These are phyloP conservation scores for Aspergillus sergii DNA, from an alignment of 2,329 filamentous ascomycete species.

Conservation along the genomic window DNA sequence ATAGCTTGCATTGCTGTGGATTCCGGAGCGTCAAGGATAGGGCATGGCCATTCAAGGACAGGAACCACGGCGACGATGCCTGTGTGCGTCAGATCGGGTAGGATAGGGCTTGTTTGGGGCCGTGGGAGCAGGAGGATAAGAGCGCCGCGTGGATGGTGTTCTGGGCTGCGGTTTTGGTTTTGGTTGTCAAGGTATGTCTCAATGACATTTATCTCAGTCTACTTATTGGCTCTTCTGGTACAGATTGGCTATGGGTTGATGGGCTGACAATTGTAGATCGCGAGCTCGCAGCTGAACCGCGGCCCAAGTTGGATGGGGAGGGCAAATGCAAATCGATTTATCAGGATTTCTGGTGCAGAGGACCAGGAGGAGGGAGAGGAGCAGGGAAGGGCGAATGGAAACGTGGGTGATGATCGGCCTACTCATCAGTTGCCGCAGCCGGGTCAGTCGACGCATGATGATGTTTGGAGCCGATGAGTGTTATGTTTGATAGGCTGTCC, in stretches of 20 bases:
- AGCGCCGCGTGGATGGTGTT: constrained; percentile 33
- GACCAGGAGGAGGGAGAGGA: neutral
- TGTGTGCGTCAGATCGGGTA: constrained; percentile 38
- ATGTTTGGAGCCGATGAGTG: neutral
- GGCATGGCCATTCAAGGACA: constrained; percentile 43
- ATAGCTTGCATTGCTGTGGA: constrained; percentile 37
- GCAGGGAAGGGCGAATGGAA: neutral
- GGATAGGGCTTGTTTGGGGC: constrained; percentile 29
- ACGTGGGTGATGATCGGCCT: neutral
- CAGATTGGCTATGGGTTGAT: too few species aligned
- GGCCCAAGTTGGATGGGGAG: neutral
- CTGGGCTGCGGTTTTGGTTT: constrained; percentile 26
- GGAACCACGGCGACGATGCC: constrained; percentile 29
- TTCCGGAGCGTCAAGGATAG: constrained; percentile 38
- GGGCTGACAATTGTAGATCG: neutral
- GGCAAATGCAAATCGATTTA: neutral
- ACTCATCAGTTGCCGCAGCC: constrained; percentile 1
- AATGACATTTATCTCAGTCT: neutral
- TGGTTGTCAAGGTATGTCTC: constrained; percentile 24
- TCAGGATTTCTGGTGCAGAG: neutral
- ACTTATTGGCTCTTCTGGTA: constrained; percentile 2
- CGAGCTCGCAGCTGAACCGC: neutral
- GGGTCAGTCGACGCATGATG: neutral
- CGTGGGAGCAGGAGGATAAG: constrained; percentile 33
- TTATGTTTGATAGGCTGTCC: too few species aligned